Evolutionary conservation across 768 basidiomycete species (phyloP).

Genomic region (Lanmaoa rubissima): DNA sequence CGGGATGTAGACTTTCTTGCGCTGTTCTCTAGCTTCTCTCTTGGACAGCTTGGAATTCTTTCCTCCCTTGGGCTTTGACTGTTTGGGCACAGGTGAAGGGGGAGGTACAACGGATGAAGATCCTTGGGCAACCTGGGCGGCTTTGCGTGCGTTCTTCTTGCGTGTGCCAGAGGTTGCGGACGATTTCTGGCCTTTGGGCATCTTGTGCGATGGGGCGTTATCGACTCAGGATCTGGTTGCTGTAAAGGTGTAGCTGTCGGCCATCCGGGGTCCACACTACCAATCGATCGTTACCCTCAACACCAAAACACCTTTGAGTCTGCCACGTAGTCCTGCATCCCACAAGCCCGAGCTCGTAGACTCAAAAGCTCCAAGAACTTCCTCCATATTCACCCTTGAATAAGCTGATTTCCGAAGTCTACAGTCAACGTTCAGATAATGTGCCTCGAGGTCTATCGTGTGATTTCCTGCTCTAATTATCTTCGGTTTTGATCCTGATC

Average conservation of each 20-base stretch:
- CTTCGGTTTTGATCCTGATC: too few relatives aligned
- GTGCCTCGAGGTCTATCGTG: not conserved
- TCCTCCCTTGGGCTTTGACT: slow-evolving; percentile 50
- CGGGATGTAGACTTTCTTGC: slow-evolving; percentile 83
- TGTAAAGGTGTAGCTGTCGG: not conserved
- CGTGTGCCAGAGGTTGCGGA: slow-evolving; percentile 85
- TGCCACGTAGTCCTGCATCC: not conserved
- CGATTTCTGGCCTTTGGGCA: slow-evolving; percentile 57
- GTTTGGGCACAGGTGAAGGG: slow-evolving; percentile 39
- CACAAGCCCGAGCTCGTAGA: not conserved
- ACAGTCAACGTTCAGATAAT: too few relatives aligned
- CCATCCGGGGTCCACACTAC: not conserved
- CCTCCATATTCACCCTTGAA: not conserved
- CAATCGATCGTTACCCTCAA: not conserved
- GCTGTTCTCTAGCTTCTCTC: slow-evolving; percentile 61
- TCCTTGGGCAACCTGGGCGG: slow-evolving; percentile 34
- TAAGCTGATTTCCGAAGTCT: not conserved
- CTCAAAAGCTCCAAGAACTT: not conserved
- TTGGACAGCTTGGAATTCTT: slow-evolving; percentile 43
- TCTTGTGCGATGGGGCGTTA: slow-evolving; percentile 16
- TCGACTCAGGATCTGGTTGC: slow-evolving; percentile 5
- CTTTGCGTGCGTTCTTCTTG: slow-evolving; percentile 89
- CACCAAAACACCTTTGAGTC: not conserved
- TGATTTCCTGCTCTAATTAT: not conserved
- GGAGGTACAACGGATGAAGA: slow-evolving; percentile 20